These are phyloP conservation scores for Alternaria burnsii DNA, from an alignment of 2,329 filamentous ascomycete species.

Conservation along the genomic window DNA sequence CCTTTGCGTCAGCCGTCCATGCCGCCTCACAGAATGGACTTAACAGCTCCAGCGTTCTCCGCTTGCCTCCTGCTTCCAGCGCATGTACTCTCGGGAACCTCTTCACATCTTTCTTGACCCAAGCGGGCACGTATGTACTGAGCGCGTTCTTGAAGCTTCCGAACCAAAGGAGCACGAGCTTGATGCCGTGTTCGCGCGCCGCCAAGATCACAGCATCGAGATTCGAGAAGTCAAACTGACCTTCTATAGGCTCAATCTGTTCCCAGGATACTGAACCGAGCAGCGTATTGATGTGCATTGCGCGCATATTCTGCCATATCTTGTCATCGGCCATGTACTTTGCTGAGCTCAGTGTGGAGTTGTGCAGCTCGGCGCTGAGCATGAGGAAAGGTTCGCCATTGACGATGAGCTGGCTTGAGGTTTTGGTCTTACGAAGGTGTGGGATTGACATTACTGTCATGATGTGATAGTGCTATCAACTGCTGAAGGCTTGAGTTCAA, in stretches of 20 bases:
- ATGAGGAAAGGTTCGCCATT: constrained; percentile 10
- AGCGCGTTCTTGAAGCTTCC: constrained; percentile 55
- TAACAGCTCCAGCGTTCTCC: neutral
- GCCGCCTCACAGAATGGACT: constrained; percentile 41
- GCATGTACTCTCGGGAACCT: constrained; percentile 13
- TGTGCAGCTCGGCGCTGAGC: constrained; percentile 10
- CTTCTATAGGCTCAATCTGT: constrained; percentile 54
- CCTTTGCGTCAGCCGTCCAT: constrained; percentile 45
- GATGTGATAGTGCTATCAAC: neutral
- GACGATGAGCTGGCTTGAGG: constrained; percentile 10
- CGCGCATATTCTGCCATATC: constrained; percentile 5
- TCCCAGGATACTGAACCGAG: constrained; percentile 56
- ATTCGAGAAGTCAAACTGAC: constrained; percentile 51
- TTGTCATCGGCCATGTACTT: constrained; percentile 8
- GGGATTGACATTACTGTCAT: constrained; percentile 11
- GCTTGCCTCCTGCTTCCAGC: neutral
- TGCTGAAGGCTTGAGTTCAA: neutral
- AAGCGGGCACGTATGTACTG: constrained; percentile 25
- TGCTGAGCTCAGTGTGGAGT: constrained; percentile 13
- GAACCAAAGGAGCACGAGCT: constrained; percentile 55
- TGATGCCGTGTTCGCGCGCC: constrained; percentile 46
- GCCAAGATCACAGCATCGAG: constrained; percentile 49
- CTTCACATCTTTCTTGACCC: constrained; percentile 40
- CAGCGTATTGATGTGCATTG: constrained; percentile 51
- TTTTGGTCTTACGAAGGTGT: constrained; percentile 18